Conservation (phyloP, 1,284 basidiomycete genomes). For the Grifola frondosa region DNA sequence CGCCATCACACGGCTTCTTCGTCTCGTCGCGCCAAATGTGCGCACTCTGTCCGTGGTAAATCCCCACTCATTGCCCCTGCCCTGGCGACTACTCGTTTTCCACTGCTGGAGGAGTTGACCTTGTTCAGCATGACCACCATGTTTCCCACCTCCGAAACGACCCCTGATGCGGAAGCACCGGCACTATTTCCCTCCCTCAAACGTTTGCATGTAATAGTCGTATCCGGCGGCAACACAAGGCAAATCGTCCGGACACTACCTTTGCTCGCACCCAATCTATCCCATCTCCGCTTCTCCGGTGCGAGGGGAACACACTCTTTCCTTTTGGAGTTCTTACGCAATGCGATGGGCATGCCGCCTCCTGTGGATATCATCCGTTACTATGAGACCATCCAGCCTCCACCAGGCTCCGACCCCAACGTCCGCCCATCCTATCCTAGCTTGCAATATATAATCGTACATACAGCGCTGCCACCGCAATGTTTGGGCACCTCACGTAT, state of each 20-base stretch:
- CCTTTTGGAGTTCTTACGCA: constrained; percentile 14
- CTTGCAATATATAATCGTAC: constrained; percentile 12
- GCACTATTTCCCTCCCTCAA: constrained; percentile 5
- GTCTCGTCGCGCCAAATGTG: constrained; percentile 3
- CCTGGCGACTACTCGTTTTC: constrained; percentile 3
- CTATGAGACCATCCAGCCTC: no score
- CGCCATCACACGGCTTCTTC: constrained; percentile 4
- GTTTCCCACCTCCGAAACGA: constrained; percentile 1
- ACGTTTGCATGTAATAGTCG: constrained; percentile 7
- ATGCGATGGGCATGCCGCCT: constrained; percentile 10
- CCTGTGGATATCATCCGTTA: no score
- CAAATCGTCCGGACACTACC: no score
- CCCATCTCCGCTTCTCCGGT: constrained; percentile 18
- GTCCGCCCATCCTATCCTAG: constrained; percentile 7
- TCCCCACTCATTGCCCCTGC: constrained; percentile 8
- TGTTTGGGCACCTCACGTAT: no score
- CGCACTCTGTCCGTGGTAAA: constrained; percentile 9
- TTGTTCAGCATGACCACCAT: constrained; percentile 3
- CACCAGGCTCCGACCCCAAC: no score
- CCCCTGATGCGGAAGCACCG: neutral
- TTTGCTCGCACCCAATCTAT: constrained; percentile 12
- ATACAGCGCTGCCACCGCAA: constrained; percentile 4
- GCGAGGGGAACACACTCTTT: no score
- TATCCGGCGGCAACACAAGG: no score
- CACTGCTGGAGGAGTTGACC: constrained; percentile 5